Evolutionary conservation across 2,329 filamentous ascomycete species (phyloP), one percentile per base, ranked within the genome.

Genomic region (Thelonectria olida): DNA sequence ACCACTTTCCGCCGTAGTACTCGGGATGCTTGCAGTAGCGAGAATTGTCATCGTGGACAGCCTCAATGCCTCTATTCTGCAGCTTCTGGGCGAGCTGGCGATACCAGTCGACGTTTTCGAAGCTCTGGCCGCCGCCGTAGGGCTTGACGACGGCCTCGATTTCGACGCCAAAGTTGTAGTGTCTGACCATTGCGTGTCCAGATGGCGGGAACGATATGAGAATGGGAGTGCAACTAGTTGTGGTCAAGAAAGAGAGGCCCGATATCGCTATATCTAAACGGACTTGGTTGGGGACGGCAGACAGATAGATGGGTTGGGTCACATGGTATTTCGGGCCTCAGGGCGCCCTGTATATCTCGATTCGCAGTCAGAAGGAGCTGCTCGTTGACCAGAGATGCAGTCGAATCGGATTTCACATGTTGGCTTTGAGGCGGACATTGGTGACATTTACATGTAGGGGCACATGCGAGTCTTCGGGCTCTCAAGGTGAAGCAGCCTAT

Each of bases 1-100:
- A 79, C 77, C 77, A 79, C 65, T 79, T 79, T 15, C 75, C 76
- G 57, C 76, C 76, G 45, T 79, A 79, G 65, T 79, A 78, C 63
- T 79, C 77, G 2, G 77, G 77, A 27, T 79, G 77, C 60, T 79
- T 79, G 72, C 74, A 77, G 65, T 78, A 79, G 44, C 68, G 71
- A 36, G 75, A 78, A 62, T 74, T 73, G 64, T 78, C 75, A 55
- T 79, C 76, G 62, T 77, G 72, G 5, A 75, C 73, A 22, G 77
- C 77, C 38, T 73, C 64, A 58, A 79, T 77, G 61, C 75, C 75
- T 6, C 76, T 71, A 67, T 79, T 79, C 10, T 70, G 72, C 19
- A 79, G 71, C 61, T 78, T 78, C 63, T 77, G 73, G 7, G 76
- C 76, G 20, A 79, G 72, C 45, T 79, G 75, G 13, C 76, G 75